These are phyloP conservation scores for Fusarium coffeatum DNA, from an alignment of 2,329 filamentous ascomycete genomes.

Conservation along the genomic window DNA sequence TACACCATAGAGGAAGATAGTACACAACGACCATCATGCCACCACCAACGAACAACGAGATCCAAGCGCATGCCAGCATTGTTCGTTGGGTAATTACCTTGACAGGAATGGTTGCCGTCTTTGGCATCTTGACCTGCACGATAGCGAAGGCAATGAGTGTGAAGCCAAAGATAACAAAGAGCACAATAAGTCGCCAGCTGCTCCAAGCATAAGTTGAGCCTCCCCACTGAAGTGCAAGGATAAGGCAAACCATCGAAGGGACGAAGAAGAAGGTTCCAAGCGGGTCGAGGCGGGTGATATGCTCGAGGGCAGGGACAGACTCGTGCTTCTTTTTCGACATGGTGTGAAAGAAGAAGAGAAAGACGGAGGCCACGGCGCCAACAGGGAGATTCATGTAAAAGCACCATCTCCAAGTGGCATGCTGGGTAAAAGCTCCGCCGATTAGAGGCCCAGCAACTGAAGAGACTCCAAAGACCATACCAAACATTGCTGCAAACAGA, in stretches of 20 bases:
- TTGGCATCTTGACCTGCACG: constrained; percentile 65
- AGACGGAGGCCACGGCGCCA: constrained; percentile 62
- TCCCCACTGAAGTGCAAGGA: constrained; percentile 74
- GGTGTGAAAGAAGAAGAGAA: constrained; percentile 62
- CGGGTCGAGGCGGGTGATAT: constrained; percentile 66
- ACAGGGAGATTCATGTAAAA: constrained; percentile 70
- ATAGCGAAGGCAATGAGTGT: constrained; percentile 60
- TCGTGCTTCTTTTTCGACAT: constrained; percentile 51
- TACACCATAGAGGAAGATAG: constrained; percentile 67
- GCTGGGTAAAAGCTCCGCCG: constrained; percentile 64
- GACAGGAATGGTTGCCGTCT: constrained; percentile 67
- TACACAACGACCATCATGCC: constrained; percentile 67
- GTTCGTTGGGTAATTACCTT: constrained; percentile 66
- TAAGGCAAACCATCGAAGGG: constrained; percentile 67
- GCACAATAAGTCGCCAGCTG: constrained; percentile 63
- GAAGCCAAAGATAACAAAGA: constrained; percentile 64
- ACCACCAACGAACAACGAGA: constrained; percentile 60
- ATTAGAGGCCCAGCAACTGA: constrained; percentile 66
- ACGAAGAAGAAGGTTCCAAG: constrained; percentile 70
- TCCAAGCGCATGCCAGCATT: constrained; percentile 61
- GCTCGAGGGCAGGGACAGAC: constrained; percentile 52
- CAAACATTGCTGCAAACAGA: constrained; percentile 58
- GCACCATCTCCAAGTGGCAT: constrained; percentile 66
- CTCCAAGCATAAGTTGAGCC: constrained; percentile 65
- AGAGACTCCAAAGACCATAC: constrained; percentile 65